phyloP scores from a whole-genome alignment of 108 stramenopile species.

The Conticribra weissflogii region DNA sequence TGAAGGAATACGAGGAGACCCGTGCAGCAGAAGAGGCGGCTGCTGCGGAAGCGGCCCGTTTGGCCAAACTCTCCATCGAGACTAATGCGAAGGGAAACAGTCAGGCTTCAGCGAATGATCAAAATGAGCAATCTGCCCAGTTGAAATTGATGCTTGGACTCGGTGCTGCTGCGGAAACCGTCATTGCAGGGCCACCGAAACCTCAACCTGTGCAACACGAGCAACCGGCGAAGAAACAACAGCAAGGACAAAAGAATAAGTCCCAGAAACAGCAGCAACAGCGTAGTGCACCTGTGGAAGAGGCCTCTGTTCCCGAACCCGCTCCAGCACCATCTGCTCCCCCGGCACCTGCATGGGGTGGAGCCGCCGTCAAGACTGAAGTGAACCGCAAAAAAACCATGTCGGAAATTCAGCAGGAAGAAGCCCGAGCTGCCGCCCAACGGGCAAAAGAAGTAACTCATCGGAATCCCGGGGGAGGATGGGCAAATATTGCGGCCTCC shows the following conservation, averaged over 20 bases:
- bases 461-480: slow-evolving; percentile 71
- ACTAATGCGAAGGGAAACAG: slow-evolving; percentile 11
- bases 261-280: slow-evolving; percentile 41
- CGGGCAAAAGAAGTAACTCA: slow-evolving; percentile 43
- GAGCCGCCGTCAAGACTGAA: slow-evolving; percentile 20
- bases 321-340: slow-evolving; percentile 39
- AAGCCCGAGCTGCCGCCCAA: slow-evolving; percentile 72
- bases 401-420: slow-evolving; percentile 91
- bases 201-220: slow-evolving; percentile 25
- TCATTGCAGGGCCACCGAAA: slow-evolving; percentile 21
- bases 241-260: slow-evolving; percentile 42
- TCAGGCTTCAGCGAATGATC: slow-evolving; percentile 22
- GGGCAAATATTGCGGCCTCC: slow-evolving; percentile 83
- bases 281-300: slow-evolving; percentile 10
- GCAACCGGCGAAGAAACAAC: slow-evolving; percentile 38
- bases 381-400: slow-evolving; percentile 66
- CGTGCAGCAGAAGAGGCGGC: slow-evolving; percentile 30
- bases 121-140: slow-evolving; percentile 68
- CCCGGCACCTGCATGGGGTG: slow-evolving; percentile 82
- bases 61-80: slow-evolving; percentile 4
- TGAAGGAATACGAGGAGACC: slow-evolving; percentile 32
- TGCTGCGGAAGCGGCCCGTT: background rate
- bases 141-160: slow-evolving; percentile 92
- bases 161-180: slow-evolving; percentile 28
- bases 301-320: slow-evolving; percentile 4